A percentile compares a stretch with the other conserved stretches of the same genome.
Evolutionary conservation across 1,284 basidiomycete species (phyloP).

Genomic region (Apiotrichum siamense): DNA sequence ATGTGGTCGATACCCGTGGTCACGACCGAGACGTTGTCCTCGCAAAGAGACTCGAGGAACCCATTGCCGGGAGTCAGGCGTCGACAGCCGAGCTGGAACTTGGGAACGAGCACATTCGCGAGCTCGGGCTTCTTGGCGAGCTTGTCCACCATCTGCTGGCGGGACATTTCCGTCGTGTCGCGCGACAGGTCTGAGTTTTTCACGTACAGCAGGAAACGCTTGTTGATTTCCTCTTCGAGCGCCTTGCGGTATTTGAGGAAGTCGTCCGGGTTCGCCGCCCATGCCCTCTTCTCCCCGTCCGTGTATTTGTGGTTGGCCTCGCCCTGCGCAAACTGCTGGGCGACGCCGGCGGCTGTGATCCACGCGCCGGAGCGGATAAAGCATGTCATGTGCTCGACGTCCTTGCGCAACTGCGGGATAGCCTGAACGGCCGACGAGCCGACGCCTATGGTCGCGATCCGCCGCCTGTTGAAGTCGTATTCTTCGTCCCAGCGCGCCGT

Average conservation of each 20-base stretch:
- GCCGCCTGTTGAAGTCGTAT: constrained; percentile 14
- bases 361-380: constrained; percentile 22
- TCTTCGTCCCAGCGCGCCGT: constrained; percentile 24
- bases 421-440: constrained; percentile 20
- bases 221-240: constrained; percentile 30
- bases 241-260: constrained; percentile 25
- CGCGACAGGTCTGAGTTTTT: constrained; percentile 4
- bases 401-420: constrained; percentile 24
- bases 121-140: constrained; percentile 22
- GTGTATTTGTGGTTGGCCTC: constrained; percentile 29
- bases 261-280: constrained; percentile 17
- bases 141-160: constrained; percentile 17
- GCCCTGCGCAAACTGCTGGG: constrained; percentile 19
- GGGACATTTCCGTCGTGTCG: not conserved
- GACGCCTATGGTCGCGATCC: constrained; percentile 16
- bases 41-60: constrained; percentile 37
- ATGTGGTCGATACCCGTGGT: constrained; percentile 18
- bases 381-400: constrained; percentile 8
- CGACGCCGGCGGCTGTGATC: constrained; percentile 26
- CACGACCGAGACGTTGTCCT: constrained; percentile 29
- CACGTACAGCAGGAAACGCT: constrained; percentile 22
- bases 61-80: constrained; percentile 41
- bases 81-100: constrained; percentile 33
- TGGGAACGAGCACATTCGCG: constrained; percentile 19
- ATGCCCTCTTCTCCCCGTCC: constrained; percentile 23